These are phyloP conservation scores for Stropharia rugosoannulata DNA, from an alignment of 768 basidiomycete species.

Conservation along the genomic window DNA sequence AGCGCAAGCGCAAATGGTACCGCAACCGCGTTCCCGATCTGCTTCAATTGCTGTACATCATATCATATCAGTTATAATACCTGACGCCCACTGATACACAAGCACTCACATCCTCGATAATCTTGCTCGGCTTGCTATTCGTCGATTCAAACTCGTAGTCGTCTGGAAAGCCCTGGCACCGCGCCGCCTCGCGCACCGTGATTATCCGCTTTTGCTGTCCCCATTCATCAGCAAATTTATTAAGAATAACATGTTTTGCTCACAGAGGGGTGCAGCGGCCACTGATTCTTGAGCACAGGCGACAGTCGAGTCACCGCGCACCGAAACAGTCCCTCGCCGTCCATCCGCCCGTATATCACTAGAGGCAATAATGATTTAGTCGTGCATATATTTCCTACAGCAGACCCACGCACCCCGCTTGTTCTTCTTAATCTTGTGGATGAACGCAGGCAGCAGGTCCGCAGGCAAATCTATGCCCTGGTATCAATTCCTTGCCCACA, in stretches of 20 bases:
- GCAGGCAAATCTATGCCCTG: slow-evolving; percentile 40
- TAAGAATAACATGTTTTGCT: slow-evolving; percentile 2
- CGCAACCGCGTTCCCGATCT: slow-evolving; percentile 83
- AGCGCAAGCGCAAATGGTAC: slow-evolving; percentile 67
- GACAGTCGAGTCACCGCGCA: slow-evolving; percentile 60
- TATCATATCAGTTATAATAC: not conserved
- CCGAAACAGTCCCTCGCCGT: slow-evolving; percentile 50
- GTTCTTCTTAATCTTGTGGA: slow-evolving; percentile 21
- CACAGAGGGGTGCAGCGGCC: slow-evolving; percentile 43
- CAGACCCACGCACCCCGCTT: slow-evolving; percentile 14
- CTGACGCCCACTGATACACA: not conserved
- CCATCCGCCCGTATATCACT: slow-evolving; percentile 58
- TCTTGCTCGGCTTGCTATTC: slow-evolving; percentile 28
- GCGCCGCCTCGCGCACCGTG: slow-evolving; percentile 65
- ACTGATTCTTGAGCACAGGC: slow-evolving; percentile 50
- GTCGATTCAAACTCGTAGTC: slow-evolving; percentile 58
- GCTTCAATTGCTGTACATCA: slow-evolving; percentile 58
- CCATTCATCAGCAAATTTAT: not conserved
- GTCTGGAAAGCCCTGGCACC: slow-evolving; percentile 81
- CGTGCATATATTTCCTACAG: not conserved
- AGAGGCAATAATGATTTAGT: not conserved
- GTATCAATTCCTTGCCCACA: not conserved
- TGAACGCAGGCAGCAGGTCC: slow-evolving; percentile 34
- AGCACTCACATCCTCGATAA: slow-evolving; percentile 51
- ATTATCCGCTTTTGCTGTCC: slow-evolving; percentile 70